Base-by-base conservation (phyloP, 257 asterid genomes). In the Nicotiana undulata region DNA sequence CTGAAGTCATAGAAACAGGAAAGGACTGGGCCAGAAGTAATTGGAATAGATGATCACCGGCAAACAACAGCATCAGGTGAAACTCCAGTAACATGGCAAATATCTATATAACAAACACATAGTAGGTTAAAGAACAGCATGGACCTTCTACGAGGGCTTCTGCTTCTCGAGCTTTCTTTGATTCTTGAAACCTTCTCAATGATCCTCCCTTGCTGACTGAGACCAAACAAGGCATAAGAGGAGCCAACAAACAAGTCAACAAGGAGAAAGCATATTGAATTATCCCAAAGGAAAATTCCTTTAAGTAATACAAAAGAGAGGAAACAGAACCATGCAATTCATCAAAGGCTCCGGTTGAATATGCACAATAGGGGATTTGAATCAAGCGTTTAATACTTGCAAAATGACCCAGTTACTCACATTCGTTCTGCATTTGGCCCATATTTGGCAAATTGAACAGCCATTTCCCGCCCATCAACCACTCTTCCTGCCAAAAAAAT, bases 381-480 rank as follows among this genome's bases (percentile, higher is more conserved):
- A 24, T 9, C 26, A 49, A 20, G 16, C 2, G 2, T 18, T 22
- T 49, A 15, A 46, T 49, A 24, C 60, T 46, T 6, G 40, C 78
- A 72, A 46, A 64, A 22, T 13, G 34, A 20, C 28, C 78, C 37
- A 22, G 37, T 46, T 22, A 86, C 97, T 84, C 83, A 95, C 99
- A 96, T 96, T 82, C 91, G 83, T 83, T 94, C 99, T 16, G 99
- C 99, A 87, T 93, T 94, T 20, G 98, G 99, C 18, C 99, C 98
- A 83, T 96, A 96, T 80, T 96, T 96, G 2, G 99, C 99, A 81
- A 96, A 96, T 53, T 96, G 99, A 68, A 96, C 99, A 96, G 91
- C 93, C 77, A 96, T 96, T 85, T 96, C 98, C 86, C 99, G 86
- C 37, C 99, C 99, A 85, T 94, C 99, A 81, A 96, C 99, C 76